Evolutionary conservation across 208 protist genomes (phyloP), one percentile per base, ranked within the genome.

Genomic region (Wallacemonas collosoma): DNA sequence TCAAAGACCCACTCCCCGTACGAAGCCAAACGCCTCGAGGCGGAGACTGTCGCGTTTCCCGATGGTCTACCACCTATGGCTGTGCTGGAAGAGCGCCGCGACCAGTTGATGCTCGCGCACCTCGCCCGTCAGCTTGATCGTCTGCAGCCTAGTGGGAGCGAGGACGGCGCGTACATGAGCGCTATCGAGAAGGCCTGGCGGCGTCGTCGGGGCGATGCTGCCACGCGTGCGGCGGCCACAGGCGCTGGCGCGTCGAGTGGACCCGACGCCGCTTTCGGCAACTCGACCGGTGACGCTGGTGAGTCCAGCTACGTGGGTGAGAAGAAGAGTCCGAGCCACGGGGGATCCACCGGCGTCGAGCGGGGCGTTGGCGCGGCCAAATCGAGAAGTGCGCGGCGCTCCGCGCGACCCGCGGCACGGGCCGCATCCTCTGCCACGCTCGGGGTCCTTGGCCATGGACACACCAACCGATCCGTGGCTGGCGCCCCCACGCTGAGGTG

Each of bases 51-150:
- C 12, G 50, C 47, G 9, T 58, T 55, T 26, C 64, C 64, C 6
- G 64, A 39, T 3, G 51, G 51, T 11, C 26, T 58, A n/a, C 64
- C 64, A 36, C 47, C 64, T 11, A 17, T 41, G 12, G 47, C 71
- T 26, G 72, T 82, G 17, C 50, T 91, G 56, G 70, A 77, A 68
- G 58, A 83, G 79, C 81, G 83, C 26, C 71, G 72, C 17, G 87
- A 91, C 43, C 83, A 91, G 79, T 82, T 89, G 53, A 91, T 91
- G 81, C 73, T 91, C 65, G 75, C 75, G 2, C 81, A 89, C 66
- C 60, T 85, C 39, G 83, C 87, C 3, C 55, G 50, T 7, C 72
- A 69, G 48, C 64, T 91, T n/a, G 87, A 91, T 56, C 61, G 68
- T 26, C 43, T 75, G 54, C 74, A 71, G 56, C 80, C 77, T 3